Percentiles rank a stretch among this genome's conserved stretches.
phyloP scores from a whole-genome alignment of 2,329 filamentous ascomycete species.

The Calonectria hawksworthii region DNA sequence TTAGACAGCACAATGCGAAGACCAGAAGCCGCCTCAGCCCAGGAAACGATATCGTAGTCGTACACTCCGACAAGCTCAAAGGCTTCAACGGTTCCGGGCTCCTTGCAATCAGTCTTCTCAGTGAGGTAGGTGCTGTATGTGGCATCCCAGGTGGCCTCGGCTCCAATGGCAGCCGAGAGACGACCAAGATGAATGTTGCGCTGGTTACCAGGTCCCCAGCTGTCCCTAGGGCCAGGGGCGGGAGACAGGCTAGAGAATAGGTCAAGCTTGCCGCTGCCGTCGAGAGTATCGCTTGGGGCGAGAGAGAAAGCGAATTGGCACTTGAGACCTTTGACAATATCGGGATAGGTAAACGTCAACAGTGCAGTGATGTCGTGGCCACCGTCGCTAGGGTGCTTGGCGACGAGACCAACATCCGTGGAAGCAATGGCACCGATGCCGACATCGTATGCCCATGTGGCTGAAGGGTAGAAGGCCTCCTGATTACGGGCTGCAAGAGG shows the following conservation, averaged over 20 bases:
- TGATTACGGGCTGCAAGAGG: not conserved
- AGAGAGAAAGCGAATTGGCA: not conserved
- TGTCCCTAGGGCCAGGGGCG: not conserved
- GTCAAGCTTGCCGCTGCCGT: not conserved
- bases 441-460: not conserved
- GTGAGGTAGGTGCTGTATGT: not conserved
- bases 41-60: not conserved
- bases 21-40: not conserved
- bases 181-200: conserved; percentile 1
- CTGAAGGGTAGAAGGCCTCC: not conserved
- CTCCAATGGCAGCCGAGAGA: not conserved
- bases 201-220: conserved; percentile 1
- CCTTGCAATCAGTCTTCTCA: not conserved
- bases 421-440: not conserved
- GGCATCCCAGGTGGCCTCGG: not conserved
- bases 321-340: not conserved
- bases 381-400: not conserved
- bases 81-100: not conserved
- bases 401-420: not conserved
- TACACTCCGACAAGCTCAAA: conserved; percentile 6
- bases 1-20: not conserved
- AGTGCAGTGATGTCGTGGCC: not conserved
- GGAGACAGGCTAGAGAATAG: not conserved
- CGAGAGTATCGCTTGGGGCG: not conserved
- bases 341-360: not conserved